Percentiles rank a stretch among this genome's conserved stretches.
phyloP scores from a whole-genome alignment of 1,284 basidiomycete species.

The Boletellus deceptivus region DNA sequence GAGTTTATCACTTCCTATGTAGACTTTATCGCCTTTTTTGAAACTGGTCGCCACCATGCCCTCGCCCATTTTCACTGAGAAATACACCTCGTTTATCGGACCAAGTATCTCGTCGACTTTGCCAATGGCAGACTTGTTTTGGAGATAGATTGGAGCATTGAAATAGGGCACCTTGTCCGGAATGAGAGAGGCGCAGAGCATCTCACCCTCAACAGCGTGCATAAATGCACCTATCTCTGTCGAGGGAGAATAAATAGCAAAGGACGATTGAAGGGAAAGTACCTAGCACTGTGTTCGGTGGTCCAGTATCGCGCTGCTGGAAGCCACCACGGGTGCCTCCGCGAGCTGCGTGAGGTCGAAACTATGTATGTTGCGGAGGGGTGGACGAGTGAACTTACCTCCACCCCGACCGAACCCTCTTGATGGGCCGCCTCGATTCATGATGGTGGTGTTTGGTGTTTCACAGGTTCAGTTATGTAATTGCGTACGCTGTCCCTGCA shows the following conservation, averaged over 20 bases:
- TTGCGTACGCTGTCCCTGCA: background rate
- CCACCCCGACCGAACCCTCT: slow-evolving; percentile 47
- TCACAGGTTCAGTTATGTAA: slow-evolving; percentile 11
- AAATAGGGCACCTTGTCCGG: slow-evolving; percentile 96
- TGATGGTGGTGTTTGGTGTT: slow-evolving; percentile 23
- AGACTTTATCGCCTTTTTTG: slow-evolving; percentile 98
- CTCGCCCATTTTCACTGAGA: slow-evolving; percentile 96
- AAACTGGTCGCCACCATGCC: slow-evolving; percentile 97
- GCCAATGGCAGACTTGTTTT: slow-evolving; percentile 95
- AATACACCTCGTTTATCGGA: slow-evolving; percentile 98
- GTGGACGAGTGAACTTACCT: slow-evolving; percentile 27
- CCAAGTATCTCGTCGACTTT: slow-evolving; percentile 97
- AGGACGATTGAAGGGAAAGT: slow-evolving; percentile 5
- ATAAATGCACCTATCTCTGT: slow-evolving; percentile 86
- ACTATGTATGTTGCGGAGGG: slow-evolving; percentile 9
- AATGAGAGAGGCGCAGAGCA: slow-evolving; percentile 89
- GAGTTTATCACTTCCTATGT: slow-evolving; percentile 94
- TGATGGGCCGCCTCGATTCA: slow-evolving; percentile 46
- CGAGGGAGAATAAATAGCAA: slow-evolving; percentile 1
- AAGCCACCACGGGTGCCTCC: slow-evolving; percentile 67
- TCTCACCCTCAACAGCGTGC: slow-evolving; percentile 97
- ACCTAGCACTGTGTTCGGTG: slow-evolving; percentile 85
- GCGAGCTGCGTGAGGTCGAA: slow-evolving; percentile 34
- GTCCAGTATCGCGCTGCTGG: slow-evolving; percentile 72
- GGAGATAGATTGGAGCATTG: slow-evolving; percentile 98